A percentile compares a stretch with the other conserved stretches of the same genome.
phyloP scores from a whole-genome alignment of 225 moss, liverwort and hornwort genomes.

The Thuidium tamariscinum region DNA sequence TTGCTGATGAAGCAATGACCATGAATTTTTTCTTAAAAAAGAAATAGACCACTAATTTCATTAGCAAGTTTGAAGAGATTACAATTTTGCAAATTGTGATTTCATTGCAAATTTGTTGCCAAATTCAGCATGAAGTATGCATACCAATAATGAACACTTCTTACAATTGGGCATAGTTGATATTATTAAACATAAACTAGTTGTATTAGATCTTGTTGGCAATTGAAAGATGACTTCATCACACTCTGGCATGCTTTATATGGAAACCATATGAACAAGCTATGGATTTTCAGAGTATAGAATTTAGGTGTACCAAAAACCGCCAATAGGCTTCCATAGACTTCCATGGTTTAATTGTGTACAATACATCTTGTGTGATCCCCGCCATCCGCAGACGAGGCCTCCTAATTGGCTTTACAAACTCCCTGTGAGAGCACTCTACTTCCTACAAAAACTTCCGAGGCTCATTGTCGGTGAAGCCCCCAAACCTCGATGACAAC shows the following conservation, averaged over 20 bases:
- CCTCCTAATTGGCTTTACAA: no score
- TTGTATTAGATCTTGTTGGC: background rate
- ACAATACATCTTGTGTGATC: no score
- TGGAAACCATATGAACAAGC: background rate
- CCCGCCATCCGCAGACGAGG: no score
- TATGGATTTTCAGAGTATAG: background rate
- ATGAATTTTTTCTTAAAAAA: no score
- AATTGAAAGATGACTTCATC: background rate
- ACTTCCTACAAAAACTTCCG: slow-evolving; percentile 64
- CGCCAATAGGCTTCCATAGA: background rate
- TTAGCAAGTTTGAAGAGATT: background rate
- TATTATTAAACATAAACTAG: background rate
- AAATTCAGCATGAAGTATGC: background rate
- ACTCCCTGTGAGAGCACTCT: background rate
- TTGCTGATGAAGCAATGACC: no score
- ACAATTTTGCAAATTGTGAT: no score
- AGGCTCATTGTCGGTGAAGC: slow-evolving; percentile 37
- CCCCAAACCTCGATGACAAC: slow-evolving; percentile 62
- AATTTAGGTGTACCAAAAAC: background rate
- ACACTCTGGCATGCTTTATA: no score
- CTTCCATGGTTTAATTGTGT: background rate
- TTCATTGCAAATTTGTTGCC: background rate
- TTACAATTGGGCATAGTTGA: background rate
- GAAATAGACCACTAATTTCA: background rate
- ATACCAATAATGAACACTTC: background rate